phyloP scores from a whole-genome alignment of 495 filamentous ascomycete genomes.

The Aspergillus wentii region DNA sequence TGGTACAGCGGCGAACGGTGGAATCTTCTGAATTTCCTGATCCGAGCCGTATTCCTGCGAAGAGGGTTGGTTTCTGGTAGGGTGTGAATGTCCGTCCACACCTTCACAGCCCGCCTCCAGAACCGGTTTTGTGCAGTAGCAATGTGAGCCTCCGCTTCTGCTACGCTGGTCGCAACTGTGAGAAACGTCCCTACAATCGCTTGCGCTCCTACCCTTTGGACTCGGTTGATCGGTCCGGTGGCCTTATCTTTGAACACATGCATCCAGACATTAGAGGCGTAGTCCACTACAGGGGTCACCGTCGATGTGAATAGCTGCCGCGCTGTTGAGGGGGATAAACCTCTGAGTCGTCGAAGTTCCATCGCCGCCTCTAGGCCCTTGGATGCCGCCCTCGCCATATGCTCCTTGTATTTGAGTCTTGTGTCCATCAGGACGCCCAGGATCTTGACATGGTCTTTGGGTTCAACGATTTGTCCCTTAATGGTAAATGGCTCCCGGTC shows the following conservation, averaged over 20 bases:
- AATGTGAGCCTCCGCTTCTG: conserved; percentile 20
- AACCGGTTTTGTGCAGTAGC: conserved; percentile 14
- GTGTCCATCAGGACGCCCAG: conserved; percentile 15
- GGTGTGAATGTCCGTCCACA: conserved; percentile 19
- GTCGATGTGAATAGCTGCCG: conserved; percentile 25
- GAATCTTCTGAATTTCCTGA: conserved; percentile 8
- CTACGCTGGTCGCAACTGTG: conserved; percentile 20
- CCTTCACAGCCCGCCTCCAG: conserved; percentile 19
- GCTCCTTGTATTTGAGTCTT: conserved; percentile 20
- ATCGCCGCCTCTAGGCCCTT: conserved; percentile 27
- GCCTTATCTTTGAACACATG: conserved; percentile 20
- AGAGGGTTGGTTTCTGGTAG: conserved; percentile 19
- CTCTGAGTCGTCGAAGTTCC: conserved; percentile 21
- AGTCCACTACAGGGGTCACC: conserved; percentile 26
- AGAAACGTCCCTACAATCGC: conserved; percentile 23
- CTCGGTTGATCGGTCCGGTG: too few species aligned
- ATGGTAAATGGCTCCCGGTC: conserved; percentile 18
- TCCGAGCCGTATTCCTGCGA: conserved; percentile 7
- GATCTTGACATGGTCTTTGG: conserved; percentile 18
- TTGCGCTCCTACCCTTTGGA: conserved; percentile 28
- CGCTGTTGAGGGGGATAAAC: conserved; percentile 21
- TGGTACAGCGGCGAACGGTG: conserved; percentile 7
- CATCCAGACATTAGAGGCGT: conserved; percentile 29
- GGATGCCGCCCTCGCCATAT: conserved; percentile 18
- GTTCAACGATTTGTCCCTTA: conserved; percentile 19